Percentiles rank a stretch among this genome's conserved stretches.
Conservation (phyloP, 2,329 filamentous ascomycete species). For the Zasmidium citrigriseum region DNA sequence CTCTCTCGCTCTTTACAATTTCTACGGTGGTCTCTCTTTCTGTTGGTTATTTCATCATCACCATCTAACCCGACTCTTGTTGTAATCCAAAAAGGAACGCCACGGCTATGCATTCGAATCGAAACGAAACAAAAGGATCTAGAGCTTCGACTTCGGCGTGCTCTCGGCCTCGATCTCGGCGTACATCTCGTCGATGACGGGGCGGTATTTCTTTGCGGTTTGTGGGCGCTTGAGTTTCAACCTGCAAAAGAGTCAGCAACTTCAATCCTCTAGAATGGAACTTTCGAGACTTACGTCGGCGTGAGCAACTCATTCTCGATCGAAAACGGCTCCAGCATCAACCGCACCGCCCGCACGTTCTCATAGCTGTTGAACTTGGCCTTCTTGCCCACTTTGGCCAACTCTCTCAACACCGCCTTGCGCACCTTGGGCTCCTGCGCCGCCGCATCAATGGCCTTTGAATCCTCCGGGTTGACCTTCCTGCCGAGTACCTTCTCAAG, state of each 20-base stretch:
- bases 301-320: constrained; percentile 90
- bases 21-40: neutral
- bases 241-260: constrained; percentile 42
- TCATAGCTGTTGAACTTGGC: constrained; percentile 93
- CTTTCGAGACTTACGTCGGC: constrained; percentile 72
- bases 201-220: constrained; percentile 62
- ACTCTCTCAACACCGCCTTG: constrained; percentile 72
- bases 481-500: constrained; percentile 72
- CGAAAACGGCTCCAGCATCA: constrained; percentile 86
- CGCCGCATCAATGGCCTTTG: constrained; percentile 66
- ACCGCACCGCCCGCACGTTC: constrained; percentile 69
- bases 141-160: constrained; percentile 51
- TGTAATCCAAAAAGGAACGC: neutral
- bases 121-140: constrained; percentile 21
- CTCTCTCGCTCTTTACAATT: neutral
- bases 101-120: neutral
- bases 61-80: neutral
- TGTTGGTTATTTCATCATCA: neutral
- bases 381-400: constrained; percentile 76
- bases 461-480: constrained; percentile 64
- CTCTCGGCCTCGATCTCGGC: constrained; percentile 52
- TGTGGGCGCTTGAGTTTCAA: constrained; percentile 73
- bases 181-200: constrained; percentile 62
- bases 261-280: neutral
- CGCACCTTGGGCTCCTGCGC: constrained; percentile 69